These are phyloP conservation scores for Sphagnum tenellum DNA, from an alignment of 225 moss, liverwort and hornwort species.

Conservation along the genomic window DNA sequence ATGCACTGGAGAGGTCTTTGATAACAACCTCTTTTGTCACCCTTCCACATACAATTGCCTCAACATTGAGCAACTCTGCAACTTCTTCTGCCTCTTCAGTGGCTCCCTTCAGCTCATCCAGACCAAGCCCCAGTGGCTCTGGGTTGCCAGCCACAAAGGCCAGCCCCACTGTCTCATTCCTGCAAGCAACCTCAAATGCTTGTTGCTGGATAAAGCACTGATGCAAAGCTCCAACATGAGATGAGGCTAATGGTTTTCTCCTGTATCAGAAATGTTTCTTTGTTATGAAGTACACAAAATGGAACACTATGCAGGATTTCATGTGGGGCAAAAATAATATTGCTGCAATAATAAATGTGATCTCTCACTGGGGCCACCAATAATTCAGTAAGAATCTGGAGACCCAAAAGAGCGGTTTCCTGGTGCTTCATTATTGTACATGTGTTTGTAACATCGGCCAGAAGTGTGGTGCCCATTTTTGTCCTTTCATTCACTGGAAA, in stretches of 20 bases:
- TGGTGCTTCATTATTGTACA: neutral
- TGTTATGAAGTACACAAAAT: conserved; percentile 17
- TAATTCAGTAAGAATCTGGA: conserved; percentile 13
- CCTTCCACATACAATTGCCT: conserved; percentile 13
- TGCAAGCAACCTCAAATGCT: neutral
- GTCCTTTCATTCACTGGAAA: no score
- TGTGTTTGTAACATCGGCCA: no score
- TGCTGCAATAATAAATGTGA: no score
- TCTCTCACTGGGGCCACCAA: conserved; percentile 3
- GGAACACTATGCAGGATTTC: conserved; percentile 15
- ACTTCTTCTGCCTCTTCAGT: conserved; percentile 17
- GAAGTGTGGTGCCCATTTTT: no score
- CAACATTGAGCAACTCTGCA: conserved; percentile 16
- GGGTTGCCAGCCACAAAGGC: conserved; percentile 25
- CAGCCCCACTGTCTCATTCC: conserved; percentile 4
- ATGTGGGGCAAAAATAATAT: conserved; percentile 16
- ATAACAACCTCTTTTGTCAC: conserved; percentile 19
- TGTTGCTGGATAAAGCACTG: conserved; percentile 7
- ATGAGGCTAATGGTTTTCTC: conserved; percentile 15
- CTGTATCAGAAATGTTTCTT: conserved; percentile 20
- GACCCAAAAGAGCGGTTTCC: conserved; percentile 4
- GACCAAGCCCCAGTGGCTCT: conserved; percentile 11
- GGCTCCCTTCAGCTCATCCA: conserved; percentile 13
- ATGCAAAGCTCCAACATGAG: conserved; percentile 15
- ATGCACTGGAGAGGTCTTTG: conserved; percentile 4